These are phyloP conservation scores for Talaromyces piceae DNA, from an alignment of 2,329 filamentous ascomycete species.

Conservation along the genomic window DNA sequence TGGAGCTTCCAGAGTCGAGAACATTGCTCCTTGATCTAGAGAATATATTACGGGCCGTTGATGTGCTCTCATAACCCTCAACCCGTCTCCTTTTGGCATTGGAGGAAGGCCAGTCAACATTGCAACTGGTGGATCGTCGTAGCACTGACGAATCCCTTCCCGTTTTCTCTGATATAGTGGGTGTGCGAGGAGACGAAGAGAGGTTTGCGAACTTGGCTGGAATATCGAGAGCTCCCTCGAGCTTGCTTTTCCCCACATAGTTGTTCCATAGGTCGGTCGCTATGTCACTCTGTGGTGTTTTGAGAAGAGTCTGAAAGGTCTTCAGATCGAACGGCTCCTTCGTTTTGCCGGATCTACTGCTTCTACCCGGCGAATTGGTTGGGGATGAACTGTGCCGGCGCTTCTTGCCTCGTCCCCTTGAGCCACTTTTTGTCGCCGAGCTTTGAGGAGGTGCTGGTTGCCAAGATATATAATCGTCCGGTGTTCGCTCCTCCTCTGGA, in stretches of 20 bases:
- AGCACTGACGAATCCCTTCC: constrained; percentile 44
- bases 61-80: constrained; percentile 38
- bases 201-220: constrained; percentile 58
- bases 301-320: constrained; percentile 51
- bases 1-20: constrained; percentile 34
- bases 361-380: constrained; percentile 55
- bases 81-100: constrained; percentile 56
- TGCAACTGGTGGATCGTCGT: constrained; percentile 61
- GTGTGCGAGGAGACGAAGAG: constrained; percentile 62
- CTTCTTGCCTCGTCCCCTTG: constrained; percentile 49
- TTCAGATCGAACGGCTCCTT: constrained; percentile 50
- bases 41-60: constrained; percentile 41
- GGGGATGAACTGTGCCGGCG: constrained; percentile 69
- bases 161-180: constrained; percentile 35
- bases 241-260: constrained; percentile 51
- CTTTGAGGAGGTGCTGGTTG: constrained; percentile 41
- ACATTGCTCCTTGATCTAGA: constrained; percentile 34
- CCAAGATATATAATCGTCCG: constrained; percentile 56
- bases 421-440: constrained; percentile 37
- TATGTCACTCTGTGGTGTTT: constrained; percentile 63
- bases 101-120: constrained; percentile 59
- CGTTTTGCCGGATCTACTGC: constrained; percentile 30
- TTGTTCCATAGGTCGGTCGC: constrained; percentile 71
- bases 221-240: constrained; percentile 38
- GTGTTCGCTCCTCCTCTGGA: constrained; percentile 45